These are phyloP conservation scores for Papiliotrema nemorosa DNA, from an alignment of 1,284 basidiomycete genomes.

Conservation along the genomic window DNA sequence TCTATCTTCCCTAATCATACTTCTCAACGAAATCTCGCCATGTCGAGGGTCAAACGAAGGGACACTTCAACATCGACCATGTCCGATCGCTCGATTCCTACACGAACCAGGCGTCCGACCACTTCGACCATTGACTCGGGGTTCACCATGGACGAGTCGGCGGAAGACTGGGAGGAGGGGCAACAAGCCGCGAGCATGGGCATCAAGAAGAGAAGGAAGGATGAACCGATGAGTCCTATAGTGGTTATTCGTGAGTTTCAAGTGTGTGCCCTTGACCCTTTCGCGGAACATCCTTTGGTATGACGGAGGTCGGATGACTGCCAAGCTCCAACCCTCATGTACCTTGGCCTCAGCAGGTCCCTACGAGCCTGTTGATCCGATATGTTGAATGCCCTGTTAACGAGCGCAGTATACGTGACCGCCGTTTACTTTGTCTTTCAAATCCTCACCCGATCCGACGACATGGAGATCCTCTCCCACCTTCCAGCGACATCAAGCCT, in stretches of 20 bases:
- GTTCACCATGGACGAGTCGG: not conserved
- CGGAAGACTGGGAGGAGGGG: conserved; percentile 3
- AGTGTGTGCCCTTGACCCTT: not conserved
- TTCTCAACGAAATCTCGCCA: too few relatives aligned
- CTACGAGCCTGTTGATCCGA: too few relatives aligned
- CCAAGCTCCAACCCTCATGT: not conserved
- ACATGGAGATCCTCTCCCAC: conserved; percentile 40
- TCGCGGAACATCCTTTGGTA: not conserved
- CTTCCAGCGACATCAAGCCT: conserved; percentile 22
- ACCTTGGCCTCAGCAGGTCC: not conserved
- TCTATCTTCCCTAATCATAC: too few relatives aligned
- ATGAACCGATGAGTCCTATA: conserved; percentile 43
- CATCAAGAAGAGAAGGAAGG: conserved; percentile 20
- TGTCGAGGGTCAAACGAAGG: too few relatives aligned
- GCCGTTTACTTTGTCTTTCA: conserved; percentile 43
- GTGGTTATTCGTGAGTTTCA: conserved; percentile 39
- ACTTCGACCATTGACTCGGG: too few relatives aligned
- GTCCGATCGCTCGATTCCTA: too few relatives aligned
- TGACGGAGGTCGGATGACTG: not conserved
- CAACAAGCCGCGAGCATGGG: not conserved
- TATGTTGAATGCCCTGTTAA: too few relatives aligned
- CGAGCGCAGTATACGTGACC: conserved; percentile 38
- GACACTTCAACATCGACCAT: too few relatives aligned
- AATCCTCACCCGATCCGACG: conserved; percentile 43
- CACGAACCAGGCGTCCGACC: too few relatives aligned